Evolutionary conservation across 1,139 yeast species (phyloP), one percentile per base, ranked within the genome.

Genomic region (Kazachstania sp.): DNA sequence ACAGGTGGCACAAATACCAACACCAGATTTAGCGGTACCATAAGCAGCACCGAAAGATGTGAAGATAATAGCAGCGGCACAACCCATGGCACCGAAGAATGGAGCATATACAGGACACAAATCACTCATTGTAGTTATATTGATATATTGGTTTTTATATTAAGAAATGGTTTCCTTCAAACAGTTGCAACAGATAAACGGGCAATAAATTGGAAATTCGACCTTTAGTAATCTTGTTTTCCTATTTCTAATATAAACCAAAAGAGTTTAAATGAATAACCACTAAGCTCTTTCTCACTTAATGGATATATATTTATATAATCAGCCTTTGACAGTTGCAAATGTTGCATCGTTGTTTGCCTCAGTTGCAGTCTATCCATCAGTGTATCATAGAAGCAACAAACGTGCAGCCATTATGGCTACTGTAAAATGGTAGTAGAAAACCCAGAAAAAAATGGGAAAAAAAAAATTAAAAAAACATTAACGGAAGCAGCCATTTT

Each of bases 11-110:
- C 97, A 88, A 67, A 94, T 90, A 81, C 99, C 98, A 55, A 92
- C 95, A 73, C 99, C 99, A 40, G 96, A 85, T 73, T 94, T 94
- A 65, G 99, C 99, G 57, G 98, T 94, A 76, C 98, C 99, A 69
- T 90, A 88, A 48, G 97, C 92, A 60, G 99, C 97, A 75, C 99
- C 99, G 64, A 90, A 85, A 71, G 96, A 87, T 70, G 98, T 92
- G 80, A 92, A 88, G 65, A 92, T 86, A 68, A 94, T 92, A 70
- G 99, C 97, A 49, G 97, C 90, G 53, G 98, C 95, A 77, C 98
- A 94, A 66, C 98, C 98, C 69, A 92, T 86, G 61, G 97, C 90
- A 68, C 96, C 96, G 69, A 88, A 86, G 74, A 88, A 88, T 68
- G 97, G 96, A 48, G 71, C 70, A 52, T 67, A 67, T 48, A 66